phyloP scores from a whole-genome alignment of 2,329 filamentous ascomycete genomes.

The Elsinoe necatrix region DNA sequence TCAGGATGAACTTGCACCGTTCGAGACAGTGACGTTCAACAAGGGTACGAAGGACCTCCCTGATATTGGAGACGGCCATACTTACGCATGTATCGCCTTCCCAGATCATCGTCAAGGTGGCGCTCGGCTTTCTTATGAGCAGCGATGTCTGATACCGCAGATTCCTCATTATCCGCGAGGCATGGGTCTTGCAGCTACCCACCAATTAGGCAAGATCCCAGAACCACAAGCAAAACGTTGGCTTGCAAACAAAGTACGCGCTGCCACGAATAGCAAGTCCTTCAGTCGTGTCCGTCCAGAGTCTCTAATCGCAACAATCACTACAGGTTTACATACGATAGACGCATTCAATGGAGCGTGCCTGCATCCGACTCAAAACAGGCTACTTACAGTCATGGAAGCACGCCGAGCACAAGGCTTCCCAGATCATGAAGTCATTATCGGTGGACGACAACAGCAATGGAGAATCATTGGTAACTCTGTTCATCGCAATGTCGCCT shows the following conservation, averaged over 20 bases:
- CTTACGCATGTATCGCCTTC: conserved; percentile 52
- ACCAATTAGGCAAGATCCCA: conserved; percentile 14
- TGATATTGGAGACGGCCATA: conserved; percentile 51
- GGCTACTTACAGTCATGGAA: conserved; percentile 58
- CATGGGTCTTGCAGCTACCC: conserved; percentile 25
- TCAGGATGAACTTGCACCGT: conserved; percentile 47
- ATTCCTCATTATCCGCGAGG: conserved; percentile 51
- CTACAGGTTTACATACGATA: conserved; percentile 43
- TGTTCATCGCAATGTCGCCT: conserved; percentile 59
- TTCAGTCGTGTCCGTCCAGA: conserved; percentile 49
- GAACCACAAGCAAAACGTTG: not conserved
- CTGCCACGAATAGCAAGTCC: conserved; percentile 23
- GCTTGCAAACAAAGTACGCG: not conserved
- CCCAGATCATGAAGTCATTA: conserved; percentile 59
- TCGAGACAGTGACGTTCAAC: conserved; percentile 46
- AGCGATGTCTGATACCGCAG: conserved; percentile 42
- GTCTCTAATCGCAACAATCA: conserved; percentile 53
- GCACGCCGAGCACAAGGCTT: conserved; percentile 61
- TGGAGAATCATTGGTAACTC: conserved; percentile 67
- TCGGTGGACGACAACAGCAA: conserved; percentile 50
- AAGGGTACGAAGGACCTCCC: conserved; percentile 56
- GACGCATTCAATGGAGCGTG: conserved; percentile 49
- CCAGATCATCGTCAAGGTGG: conserved; percentile 56
- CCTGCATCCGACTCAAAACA: conserved; percentile 59
- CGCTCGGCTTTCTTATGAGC: conserved; percentile 1